Evolutionary conservation across 495 filamentous ascomycete species (phyloP).

Genomic region (Parathielavia appendiculata): DNA sequence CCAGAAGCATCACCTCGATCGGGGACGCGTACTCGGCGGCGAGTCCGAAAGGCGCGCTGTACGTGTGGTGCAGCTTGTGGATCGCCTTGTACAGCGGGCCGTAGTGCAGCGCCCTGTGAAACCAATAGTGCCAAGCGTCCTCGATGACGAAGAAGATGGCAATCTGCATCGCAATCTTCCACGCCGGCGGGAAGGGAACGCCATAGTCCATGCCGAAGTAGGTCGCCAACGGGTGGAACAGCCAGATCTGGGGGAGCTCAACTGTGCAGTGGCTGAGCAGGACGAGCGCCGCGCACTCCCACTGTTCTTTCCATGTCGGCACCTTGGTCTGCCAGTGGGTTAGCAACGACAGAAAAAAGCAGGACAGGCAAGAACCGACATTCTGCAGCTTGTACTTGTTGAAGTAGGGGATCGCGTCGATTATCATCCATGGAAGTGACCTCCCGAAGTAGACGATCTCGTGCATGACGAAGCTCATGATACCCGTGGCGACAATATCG

Average conservation of each 20-base stretch:
- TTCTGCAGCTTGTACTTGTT: conserved; percentile 92
- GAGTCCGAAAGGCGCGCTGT: conserved; percentile 93
- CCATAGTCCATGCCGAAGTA: conserved; percentile 83
- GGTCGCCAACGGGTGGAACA: conserved; percentile 97
- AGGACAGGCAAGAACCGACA: conserved; percentile 44
- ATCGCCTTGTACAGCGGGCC: conserved; percentile 88
- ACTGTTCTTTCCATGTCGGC: conserved; percentile 84
- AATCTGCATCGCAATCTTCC: conserved; percentile 88
- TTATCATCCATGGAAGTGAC: conserved; percentile 88
- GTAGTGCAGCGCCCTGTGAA: conserved; percentile 91
- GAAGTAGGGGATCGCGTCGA: conserved; percentile 80
- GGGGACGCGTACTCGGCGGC: conserved; percentile 97
- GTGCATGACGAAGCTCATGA: conserved; percentile 96
- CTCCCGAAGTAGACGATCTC: conserved; percentile 91
- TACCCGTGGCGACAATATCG: conserved; percentile 88
- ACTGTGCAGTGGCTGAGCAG: conserved; percentile 93
- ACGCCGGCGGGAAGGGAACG: conserved; percentile 80
- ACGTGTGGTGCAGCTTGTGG: conserved; percentile 98
- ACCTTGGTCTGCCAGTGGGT: conserved; percentile 64
- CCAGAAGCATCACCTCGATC: conserved; percentile 96
- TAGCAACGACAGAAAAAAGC: background rate
- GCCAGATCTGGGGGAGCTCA: conserved; percentile 96
- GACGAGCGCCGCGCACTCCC: conserved; percentile 86
- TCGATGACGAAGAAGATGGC: conserved; percentile 92
- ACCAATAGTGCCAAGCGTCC: conserved; percentile 98